These are phyloP conservation scores for Fonsecaea multimorphosa DNA, from an alignment of 2,329 filamentous ascomycete genomes.

Conservation along the genomic window DNA sequence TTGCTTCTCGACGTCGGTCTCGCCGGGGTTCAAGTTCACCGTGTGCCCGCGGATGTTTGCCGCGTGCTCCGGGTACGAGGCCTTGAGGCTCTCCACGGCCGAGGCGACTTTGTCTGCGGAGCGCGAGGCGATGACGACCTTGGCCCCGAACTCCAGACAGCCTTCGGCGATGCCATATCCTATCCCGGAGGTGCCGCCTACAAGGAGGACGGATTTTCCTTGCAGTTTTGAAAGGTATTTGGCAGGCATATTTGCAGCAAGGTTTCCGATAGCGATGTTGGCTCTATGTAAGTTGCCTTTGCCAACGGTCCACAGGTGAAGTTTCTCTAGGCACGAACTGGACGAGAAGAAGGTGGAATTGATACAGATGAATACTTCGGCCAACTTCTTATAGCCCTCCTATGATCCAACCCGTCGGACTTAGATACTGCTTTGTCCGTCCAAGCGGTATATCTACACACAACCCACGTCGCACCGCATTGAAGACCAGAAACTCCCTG, in stretches of 20 bases:
- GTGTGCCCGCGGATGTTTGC: conserved; percentile 47
- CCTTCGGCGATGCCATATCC: conserved; percentile 61
- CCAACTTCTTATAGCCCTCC: too few species aligned
- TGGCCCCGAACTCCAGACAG: conserved; percentile 56
- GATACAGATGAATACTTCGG: too few species aligned
- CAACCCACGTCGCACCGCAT: too few species aligned
- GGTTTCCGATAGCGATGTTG: too few species aligned
- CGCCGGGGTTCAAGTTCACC: conserved; percentile 50
- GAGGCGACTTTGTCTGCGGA: conserved; percentile 50
- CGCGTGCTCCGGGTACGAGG: conserved; percentile 49
- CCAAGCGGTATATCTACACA: too few species aligned
- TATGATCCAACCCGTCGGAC: too few species aligned
- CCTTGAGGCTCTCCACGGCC: conserved; percentile 50
- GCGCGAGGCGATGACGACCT: conserved; percentile 63
- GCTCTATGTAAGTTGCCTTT: background rate
- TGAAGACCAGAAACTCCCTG: too few species aligned
- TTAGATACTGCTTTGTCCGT: too few species aligned
- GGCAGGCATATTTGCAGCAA: conserved; percentile 25
- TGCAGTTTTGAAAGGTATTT: conserved; percentile 52
- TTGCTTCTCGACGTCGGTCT: conserved; percentile 52
- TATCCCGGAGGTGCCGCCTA: conserved; percentile 61
- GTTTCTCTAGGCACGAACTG: background rate
- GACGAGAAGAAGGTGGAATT: background rate
- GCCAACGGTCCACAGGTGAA: too few species aligned
- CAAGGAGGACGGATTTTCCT: conserved; percentile 55